A percentile compares a stretch with the other conserved stretches of the same genome.
These are phyloP conservation scores for California macrophylla DNA, from an alignment of 441 rosid species.

Conservation along the genomic window DNA sequence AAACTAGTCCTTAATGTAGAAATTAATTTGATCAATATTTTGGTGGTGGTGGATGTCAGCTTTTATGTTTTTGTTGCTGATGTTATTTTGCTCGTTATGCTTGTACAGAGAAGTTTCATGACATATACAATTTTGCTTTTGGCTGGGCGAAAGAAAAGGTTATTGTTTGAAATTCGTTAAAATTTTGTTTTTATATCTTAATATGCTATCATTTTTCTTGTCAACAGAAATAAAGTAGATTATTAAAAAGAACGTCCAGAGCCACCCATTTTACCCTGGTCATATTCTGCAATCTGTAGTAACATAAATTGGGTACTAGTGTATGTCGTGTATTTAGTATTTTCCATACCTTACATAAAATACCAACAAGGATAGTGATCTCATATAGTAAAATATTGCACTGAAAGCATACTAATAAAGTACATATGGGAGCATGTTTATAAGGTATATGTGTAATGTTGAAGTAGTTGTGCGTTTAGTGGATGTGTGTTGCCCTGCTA, in stretches of 20 bases:
- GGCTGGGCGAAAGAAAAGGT: slow-evolving; percentile 99
- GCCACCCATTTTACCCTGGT: neutral
- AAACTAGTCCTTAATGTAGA: neutral
- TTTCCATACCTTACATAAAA: too few relatives aligned
- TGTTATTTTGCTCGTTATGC: slow-evolving; percentile 17
- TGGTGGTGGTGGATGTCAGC: neutral
- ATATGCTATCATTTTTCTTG: neutral
- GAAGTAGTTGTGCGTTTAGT: too few relatives aligned
- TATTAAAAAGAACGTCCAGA: neutral
- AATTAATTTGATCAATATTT: neutral
- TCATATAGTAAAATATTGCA: too few relatives aligned
- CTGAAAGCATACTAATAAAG: too few relatives aligned
- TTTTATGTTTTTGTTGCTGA: slow-evolving; percentile 9
- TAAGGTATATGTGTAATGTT: too few relatives aligned
- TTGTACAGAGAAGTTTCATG: slow-evolving; percentile 79
- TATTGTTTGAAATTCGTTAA: neutral
- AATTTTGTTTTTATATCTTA: too few relatives aligned
- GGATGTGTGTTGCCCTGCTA: too few relatives aligned
- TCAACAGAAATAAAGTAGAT: neutral
- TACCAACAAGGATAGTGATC: too few relatives aligned
- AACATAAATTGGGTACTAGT: neutral
- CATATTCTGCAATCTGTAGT: neutral
- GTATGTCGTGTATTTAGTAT: too few relatives aligned
- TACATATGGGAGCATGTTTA: too few relatives aligned
- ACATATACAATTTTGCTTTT: slow-evolving; percentile 87